Conservation (phyloP, 345 rosid genomes). For the Arabis alpina region DNA sequence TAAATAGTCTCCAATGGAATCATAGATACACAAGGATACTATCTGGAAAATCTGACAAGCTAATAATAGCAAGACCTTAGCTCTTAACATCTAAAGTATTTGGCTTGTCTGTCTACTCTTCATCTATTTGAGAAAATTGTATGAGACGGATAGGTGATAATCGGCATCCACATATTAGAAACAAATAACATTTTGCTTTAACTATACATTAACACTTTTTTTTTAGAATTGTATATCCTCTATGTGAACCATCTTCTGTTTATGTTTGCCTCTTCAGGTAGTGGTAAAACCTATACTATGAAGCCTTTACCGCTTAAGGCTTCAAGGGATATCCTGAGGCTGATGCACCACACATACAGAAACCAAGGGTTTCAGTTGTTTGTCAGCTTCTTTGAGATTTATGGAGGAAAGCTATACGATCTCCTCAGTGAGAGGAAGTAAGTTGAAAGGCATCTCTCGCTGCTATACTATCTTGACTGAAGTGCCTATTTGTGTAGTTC, state of each 20-base stretch:
- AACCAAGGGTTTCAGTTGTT: constrained; percentile 93
- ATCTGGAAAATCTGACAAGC: constrained; percentile 7
- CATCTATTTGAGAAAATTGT: constrained; percentile 1
- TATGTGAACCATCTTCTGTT: not conserved
- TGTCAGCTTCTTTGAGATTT: constrained; percentile 94
- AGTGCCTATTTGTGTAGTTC: constrained; percentile 15
- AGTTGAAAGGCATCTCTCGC: constrained; percentile 44
- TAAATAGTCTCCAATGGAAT: constrained; percentile 35
- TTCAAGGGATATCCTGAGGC: constrained; percentile 88
- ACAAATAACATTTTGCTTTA: constrained; percentile 12
- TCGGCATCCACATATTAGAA: constrained; percentile 7
- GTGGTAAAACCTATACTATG: constrained; percentile 98
- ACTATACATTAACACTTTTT: not conserved
- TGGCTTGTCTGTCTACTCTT: constrained; percentile 15
- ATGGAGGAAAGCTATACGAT: constrained; percentile 94
- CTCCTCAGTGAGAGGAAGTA: constrained; percentile 94
- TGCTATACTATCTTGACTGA: constrained; percentile 8
- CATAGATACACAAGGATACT: constrained; percentile 24
- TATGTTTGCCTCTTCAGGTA: constrained; percentile 57
- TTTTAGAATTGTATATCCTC: not conserved
- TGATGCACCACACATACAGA: constrained; percentile 95
- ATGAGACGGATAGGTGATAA: not conserved
- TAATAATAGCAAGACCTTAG: constrained; percentile 26
- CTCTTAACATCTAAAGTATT: constrained; percentile 23
- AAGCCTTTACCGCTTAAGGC: constrained; percentile 96